Evolutionary conservation across 331 rosid species (phyloP).

Genomic region (Quercus lobata): DNA sequence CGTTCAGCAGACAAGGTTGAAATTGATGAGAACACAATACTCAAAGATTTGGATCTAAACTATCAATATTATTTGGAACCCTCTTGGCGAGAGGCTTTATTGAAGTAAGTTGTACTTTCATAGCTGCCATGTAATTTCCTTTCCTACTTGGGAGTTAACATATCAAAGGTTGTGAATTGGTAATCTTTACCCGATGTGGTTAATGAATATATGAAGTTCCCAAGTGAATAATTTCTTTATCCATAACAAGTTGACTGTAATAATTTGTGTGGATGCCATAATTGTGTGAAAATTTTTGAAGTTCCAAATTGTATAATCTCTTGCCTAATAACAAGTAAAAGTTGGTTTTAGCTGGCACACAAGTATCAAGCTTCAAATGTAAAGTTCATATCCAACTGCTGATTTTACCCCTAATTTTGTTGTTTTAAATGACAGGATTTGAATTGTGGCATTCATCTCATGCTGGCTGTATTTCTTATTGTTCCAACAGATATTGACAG

Average conservation of each 20-base stretch:
- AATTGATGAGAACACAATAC: slow-evolving; percentile 94
- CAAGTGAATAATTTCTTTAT: background rate
- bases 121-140: background rate
- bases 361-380: background rate
- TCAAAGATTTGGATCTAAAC: slow-evolving; percentile 92
- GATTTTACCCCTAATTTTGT: background rate
- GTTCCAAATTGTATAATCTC: background rate
- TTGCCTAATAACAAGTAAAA: background rate
- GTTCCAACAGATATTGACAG: too few species aligned
- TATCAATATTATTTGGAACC: slow-evolving; percentile 93
- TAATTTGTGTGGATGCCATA: background rate
- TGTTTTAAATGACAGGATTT: background rate
- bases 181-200: background rate
- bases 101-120: slow-evolving; percentile 53
- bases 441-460: background rate
- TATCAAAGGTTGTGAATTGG: background rate
- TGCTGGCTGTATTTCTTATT: background rate
- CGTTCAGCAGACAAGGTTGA: slow-evolving; percentile 97
- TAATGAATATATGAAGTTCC: background rate
- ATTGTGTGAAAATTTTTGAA: background rate
- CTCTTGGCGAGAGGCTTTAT: slow-evolving; percentile 84
- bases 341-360: background rate
- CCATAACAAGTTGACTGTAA: too few species aligned
- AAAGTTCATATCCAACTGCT: background rate
- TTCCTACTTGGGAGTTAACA: background rate